Conservation (phyloP, 495 filamentous ascomycete species). For the Geoglossum glabrum region DNA sequence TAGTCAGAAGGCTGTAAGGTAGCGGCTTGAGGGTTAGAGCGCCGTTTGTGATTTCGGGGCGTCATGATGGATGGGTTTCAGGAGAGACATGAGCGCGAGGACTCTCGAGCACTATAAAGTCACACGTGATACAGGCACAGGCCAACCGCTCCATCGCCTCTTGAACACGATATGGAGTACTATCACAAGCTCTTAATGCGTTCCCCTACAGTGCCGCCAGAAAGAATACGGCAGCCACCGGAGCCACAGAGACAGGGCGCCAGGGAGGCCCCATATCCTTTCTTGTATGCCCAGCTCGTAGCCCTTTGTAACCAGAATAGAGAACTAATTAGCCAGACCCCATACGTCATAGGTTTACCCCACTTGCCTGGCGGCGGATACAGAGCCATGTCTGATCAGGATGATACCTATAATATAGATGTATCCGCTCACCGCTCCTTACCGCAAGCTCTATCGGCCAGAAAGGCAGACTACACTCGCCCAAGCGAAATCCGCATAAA, state of each 20-base stretch:
- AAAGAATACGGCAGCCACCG: background rate
- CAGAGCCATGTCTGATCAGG: background rate
- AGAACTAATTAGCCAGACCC: background rate
- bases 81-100: background rate
- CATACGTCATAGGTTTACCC: background rate
- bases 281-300: background rate
- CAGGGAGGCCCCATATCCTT: background rate
- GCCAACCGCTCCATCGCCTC: no score
- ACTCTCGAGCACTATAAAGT: background rate
- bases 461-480: slow-evolving; percentile 58
- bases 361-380: background rate
- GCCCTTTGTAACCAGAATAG: background rate
- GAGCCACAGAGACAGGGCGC: background rate
- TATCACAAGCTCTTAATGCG: no score
- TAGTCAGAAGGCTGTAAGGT: slow-evolving; percentile 37
- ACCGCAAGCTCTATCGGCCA: slow-evolving; percentile 41
- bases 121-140: background rate
- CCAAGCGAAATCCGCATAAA: slow-evolving; percentile 56
- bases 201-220: no score
- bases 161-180: no score
- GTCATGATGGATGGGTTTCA: slow-evolving; percentile 3
- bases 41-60: slow-evolving; percentile 9
- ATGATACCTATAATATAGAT: background rate
- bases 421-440: slow-evolving; percentile 23
- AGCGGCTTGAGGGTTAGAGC: background rate